These are phyloP conservation scores for Pichia sp. DNA, from an alignment of 1,139 yeast genomes.

Conservation along the genomic window DNA sequence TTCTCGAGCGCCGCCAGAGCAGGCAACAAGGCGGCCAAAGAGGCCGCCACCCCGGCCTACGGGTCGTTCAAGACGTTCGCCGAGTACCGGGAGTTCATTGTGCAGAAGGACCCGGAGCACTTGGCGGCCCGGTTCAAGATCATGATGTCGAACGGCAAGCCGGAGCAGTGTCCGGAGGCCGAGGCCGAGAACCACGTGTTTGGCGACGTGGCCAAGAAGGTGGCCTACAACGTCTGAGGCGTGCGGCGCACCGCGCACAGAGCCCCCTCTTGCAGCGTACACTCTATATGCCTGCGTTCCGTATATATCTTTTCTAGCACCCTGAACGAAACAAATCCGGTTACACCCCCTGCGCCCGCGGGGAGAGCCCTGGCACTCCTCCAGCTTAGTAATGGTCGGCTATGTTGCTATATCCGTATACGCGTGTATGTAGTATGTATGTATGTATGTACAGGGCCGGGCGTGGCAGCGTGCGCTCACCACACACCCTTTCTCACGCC, in stretches of 20 bases:
- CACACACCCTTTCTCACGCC: conserved; percentile 95
- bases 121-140: conserved; percentile 28
- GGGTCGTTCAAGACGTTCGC: conserved; percentile 49
- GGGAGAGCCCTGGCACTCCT: too few species aligned
- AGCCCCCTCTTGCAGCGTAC: too few species aligned
- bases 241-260: too few species aligned
- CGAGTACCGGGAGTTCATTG: conserved; percentile 50
- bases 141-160: conserved; percentile 17
- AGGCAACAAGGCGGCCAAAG: not conserved
- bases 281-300: not conserved
- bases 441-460: not conserved
- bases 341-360: too few species aligned
- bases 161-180: conserved; percentile 18
- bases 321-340: not conserved
- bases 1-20: not conserved
- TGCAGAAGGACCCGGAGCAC: conserved; percentile 50
- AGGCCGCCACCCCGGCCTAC: not conserved
- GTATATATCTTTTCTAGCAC: not conserved
- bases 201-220: conserved; percentile 26
- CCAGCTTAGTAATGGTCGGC: too few species aligned
- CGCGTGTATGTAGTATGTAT: too few species aligned
- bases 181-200: conserved; percentile 17
- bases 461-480: conserved; percentile 38
- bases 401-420: too few species aligned
- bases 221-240: conserved; percentile 25